Evolutionary conservation across 2,329 filamentous ascomycete species (phyloP).

Genomic region (Neonectria hederae): DNA sequence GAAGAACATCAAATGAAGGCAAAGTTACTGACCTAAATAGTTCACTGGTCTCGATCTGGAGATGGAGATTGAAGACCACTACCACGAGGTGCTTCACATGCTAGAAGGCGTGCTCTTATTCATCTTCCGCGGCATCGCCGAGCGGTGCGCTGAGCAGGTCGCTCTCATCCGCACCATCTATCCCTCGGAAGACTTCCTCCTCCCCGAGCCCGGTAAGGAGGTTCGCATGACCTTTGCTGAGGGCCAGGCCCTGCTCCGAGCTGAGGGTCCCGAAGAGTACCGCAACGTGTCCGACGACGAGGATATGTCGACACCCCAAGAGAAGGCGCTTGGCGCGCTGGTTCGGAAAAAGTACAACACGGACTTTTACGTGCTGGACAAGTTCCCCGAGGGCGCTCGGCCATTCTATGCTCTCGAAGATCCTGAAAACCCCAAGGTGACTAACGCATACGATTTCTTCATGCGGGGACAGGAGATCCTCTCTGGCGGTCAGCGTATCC

Average conservation of each 20-base stretch:
- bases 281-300: slow-evolving; percentile 77
- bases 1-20: background rate
- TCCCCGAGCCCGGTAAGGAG: slow-evolving; percentile 78
- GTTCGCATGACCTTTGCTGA: slow-evolving; percentile 81
- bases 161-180: slow-evolving; percentile 78
- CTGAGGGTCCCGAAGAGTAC: slow-evolving; percentile 74
- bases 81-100: slow-evolving; percentile 77
- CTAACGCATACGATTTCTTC: slow-evolving; percentile 83
- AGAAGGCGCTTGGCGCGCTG: slow-evolving; percentile 88
- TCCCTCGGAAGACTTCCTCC: slow-evolving; percentile 79
- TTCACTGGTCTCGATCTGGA: slow-evolving; percentile 91
- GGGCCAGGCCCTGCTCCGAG: slow-evolving; percentile 79
- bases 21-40: slow-evolving; percentile 44
- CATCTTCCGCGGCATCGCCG: slow-evolving; percentile 80
- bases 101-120: slow-evolving; percentile 79
- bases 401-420: slow-evolving; percentile 92
- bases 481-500: slow-evolving; percentile 90
- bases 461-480: slow-evolving; percentile 93
- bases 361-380: slow-evolving; percentile 97
- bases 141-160: slow-evolving; percentile 75
- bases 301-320: slow-evolving; percentile 82
- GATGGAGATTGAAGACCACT: slow-evolving; percentile 84
- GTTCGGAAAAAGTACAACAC: slow-evolving; percentile 90
- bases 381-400: slow-evolving; percentile 88
- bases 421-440: slow-evolving; percentile 71